Evolutionary conservation across 2,329 filamentous ascomycete genomes (phyloP), one percentile per base, ranked within the genome.

Genomic region (Penicillium decumbens): DNA sequence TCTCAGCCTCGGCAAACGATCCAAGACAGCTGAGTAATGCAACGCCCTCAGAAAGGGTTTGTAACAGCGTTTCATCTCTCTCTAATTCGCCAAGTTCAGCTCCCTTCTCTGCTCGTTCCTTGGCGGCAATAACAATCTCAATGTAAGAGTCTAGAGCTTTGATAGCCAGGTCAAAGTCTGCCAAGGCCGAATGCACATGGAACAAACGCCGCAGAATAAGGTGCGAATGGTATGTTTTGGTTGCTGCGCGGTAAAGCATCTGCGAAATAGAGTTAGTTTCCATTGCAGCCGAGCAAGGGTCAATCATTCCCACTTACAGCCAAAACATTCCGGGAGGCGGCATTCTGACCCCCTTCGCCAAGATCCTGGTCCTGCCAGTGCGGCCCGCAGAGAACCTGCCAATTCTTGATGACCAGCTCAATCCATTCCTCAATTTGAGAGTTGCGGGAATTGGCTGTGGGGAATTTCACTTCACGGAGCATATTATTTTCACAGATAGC

Each of bases 161-260:
- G 67, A 95, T 84, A 1, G 91, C 91, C 42, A 97, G 75, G 48
- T 95, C 89, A 58, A 96, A 97, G 60, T 98, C 92, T 7, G 90
- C 89, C 15, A 96, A 77, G 2, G 89, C 82, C 15, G 92, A 77
- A 67, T 98, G 93, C 1, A 95, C 86, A 9, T 83, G 85, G 65
- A 97, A 97, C 0, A 98, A 77, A 61, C 91, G 82, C 50, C 92
- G 81, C 27, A 98, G 75, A 54, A 97, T 88, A 8, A 89, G 77
- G 1, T 92, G 95, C 1, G 93, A 98, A 70, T 98, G 93, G 64
- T 93, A 98, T 0, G 91, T 95, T 69, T 93, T 95, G 8, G 87
- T 89, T 6, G 92, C 89, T 20, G 91, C 89, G 33, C 87, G 86
- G 69, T 97, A 98, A 6, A 98, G 77, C 25, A 90, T 88, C 68